Evolutionary conservation across 2,329 filamentous ascomycete species (phyloP), one percentile per base, ranked within the genome.

Genomic region (Sarocladiaceae sp.): DNA sequence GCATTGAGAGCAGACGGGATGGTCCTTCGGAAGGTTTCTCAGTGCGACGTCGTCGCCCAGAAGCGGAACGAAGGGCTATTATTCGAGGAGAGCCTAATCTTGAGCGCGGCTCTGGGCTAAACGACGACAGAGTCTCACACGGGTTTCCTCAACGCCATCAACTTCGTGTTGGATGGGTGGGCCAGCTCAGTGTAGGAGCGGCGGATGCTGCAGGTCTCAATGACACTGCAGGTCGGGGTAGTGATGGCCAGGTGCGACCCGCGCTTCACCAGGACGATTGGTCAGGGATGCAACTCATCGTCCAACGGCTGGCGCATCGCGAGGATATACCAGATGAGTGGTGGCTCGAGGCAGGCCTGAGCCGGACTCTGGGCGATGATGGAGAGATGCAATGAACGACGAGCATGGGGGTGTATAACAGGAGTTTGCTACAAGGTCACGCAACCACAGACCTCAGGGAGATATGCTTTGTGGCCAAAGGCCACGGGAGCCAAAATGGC

Each of bases 261-360:
- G 53, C 29, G 54, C 50, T 39, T 20, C 58, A 65, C 13, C 71
- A 73, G 6, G 71, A 75, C 23, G 71, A 71, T 4, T 66, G 64
- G 64, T 76, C 80, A 20, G 81, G 84, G 42, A 86, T 92, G 79
- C 85, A 88, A 59, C 77, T 78, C 49, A 86, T 95, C 44, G 76
- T 94, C 31, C 82, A 86, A 58, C 78, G 82, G 39, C 75, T 95
- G 52, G 82, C 85, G 29, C 77, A 80, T 17, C 75, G 88, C 22
- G 80, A 89, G 62, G 87, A 92, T 59, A 86, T 94, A 51, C 87
- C 88, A 0, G 88, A 94, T 55, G 84, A 90, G 57, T 92, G 87
- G 83, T 95, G 90, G 90, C 81, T 82, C 54, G 79, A 82, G 60
- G 84, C 78, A 54, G 86, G 86, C 37, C 75, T 89, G 57, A 84